Conservation (phyloP, 345 rosid species). For the Hibiscus mutabilis region DNA sequence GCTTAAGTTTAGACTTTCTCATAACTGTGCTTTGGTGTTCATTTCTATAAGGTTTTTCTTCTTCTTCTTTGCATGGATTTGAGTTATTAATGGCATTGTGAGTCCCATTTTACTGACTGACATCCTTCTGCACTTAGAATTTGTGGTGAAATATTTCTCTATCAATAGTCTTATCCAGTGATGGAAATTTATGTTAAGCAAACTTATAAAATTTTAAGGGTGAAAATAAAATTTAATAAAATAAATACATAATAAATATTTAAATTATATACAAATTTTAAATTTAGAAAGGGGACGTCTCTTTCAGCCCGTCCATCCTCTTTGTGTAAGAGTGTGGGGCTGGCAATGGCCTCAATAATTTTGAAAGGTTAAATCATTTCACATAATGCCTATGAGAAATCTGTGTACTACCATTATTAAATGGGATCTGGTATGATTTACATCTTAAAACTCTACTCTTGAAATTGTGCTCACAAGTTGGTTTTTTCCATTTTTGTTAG, state of each 20-base stretch:
- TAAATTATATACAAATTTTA: too few relatives aligned
- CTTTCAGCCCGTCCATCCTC: too few relatives aligned
- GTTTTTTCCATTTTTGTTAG: background rate
- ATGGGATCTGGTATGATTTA: background rate
- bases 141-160: conserved; percentile 13
- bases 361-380: conserved; percentile 11
- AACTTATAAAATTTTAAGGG: too few relatives aligned
- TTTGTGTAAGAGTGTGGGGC: conserved; percentile 12
- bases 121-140: conserved; percentile 5
- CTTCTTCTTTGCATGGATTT: background rate
- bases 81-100: background rate
- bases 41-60: background rate
- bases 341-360: conserved; percentile 4
- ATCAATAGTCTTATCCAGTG: conserved; percentile 10
- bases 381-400: background rate
- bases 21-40: background rate
- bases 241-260: too few relatives aligned
- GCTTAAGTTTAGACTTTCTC: background rate
- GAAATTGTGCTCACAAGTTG: background rate
- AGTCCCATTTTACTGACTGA: conserved; percentile 3
- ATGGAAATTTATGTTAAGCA: too few relatives aligned
- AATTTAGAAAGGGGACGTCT: too few relatives aligned
- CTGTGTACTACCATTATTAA: background rate
- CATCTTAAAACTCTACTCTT: background rate
- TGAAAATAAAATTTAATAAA: too few relatives aligned